A percentile compares a stretch with the other conserved stretches of the same genome.
These are phyloP conservation scores for Entomortierella chlamydospora DNA, from an alignment of 192 early-diverging fungal species.

Conservation along the genomic window DNA sequence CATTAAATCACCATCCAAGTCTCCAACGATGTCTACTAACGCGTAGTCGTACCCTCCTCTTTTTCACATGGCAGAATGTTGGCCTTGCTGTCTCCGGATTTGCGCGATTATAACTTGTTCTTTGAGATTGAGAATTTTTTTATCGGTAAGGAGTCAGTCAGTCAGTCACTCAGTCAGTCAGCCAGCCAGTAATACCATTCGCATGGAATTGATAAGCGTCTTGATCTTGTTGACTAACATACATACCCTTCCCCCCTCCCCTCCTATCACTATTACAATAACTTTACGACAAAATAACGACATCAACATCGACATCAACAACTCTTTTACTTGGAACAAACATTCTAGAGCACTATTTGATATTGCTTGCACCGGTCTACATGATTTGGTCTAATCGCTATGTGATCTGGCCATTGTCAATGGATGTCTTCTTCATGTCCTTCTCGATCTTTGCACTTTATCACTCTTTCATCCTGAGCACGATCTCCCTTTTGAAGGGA, in stretches of 20 bases:
- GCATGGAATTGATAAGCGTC: background rate
- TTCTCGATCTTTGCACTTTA: slow-evolving; percentile 65
- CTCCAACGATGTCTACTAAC: background rate
- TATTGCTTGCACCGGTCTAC: slow-evolving; percentile 59
- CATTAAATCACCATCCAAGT: background rate
- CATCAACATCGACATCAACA: too few relatives aligned
- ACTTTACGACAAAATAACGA: too few relatives aligned
- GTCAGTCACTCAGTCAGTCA: too few relatives aligned
- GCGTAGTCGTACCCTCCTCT: background rate
- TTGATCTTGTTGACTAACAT: background rate
- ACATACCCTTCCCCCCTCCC: too few relatives aligned
- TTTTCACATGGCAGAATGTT: slow-evolving; percentile 48
- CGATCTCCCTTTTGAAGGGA: slow-evolving; percentile 57
- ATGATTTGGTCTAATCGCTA: slow-evolving; percentile 67
- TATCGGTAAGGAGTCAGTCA: slow-evolving; percentile 52
- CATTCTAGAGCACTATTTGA: slow-evolving; percentile 17
- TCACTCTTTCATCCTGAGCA: slow-evolving; percentile 59
- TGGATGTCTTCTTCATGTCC: slow-evolving; percentile 60
- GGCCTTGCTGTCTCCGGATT: slow-evolving; percentile 62
- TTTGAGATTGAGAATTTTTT: slow-evolving; percentile 66
- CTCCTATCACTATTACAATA: too few relatives aligned
- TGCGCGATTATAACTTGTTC: slow-evolving; percentile 59
- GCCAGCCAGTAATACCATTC: too few relatives aligned
- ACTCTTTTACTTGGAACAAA: background rate
- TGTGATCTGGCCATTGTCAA: slow-evolving; percentile 60